phyloP scores from a whole-genome alignment of 2,329 filamentous ascomycete species.

The Laburnicola sp. region DNA sequence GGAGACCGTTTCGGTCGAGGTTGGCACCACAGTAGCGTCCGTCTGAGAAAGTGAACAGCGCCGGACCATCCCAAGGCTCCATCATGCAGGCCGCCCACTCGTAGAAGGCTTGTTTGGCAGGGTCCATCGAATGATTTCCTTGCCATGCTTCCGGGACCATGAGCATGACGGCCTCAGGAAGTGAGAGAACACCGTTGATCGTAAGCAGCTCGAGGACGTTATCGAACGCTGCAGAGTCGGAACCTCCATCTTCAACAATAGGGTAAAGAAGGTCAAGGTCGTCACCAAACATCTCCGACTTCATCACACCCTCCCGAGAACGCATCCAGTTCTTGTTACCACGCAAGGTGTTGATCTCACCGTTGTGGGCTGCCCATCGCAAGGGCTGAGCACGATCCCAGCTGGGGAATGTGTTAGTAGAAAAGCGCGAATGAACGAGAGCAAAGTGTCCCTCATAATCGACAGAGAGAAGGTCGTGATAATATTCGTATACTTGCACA shows the following conservation, averaged over 20 bases:
- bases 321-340: slow-evolving; percentile 99
- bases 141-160: slow-evolving; percentile 99
- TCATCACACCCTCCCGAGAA: slow-evolving; percentile 91
- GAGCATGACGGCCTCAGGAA: slow-evolving; percentile 96
- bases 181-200: slow-evolving; percentile 92
- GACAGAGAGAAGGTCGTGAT: slow-evolving; percentile 93
- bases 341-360: slow-evolving; percentile 95
- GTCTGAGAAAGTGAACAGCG: slow-evolving; percentile 95
- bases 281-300: slow-evolving; percentile 88
- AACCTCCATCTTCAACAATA: slow-evolving; percentile 94
- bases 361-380: slow-evolving; percentile 96
- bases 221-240: slow-evolving; percentile 95
- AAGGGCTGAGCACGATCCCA: slow-evolving; percentile 97
- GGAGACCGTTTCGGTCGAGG: slow-evolving; percentile 90
- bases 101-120: slow-evolving; percentile 94
- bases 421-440: slow-evolving; percentile 94
- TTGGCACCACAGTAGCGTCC: slow-evolving; percentile 97
- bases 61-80: slow-evolving; percentile 98
- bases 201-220: slow-evolving; percentile 92
- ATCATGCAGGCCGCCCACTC: slow-evolving; percentile 98
- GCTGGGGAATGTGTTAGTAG: slow-evolving; percentile 96
- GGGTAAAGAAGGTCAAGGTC: slow-evolving; percentile 90
- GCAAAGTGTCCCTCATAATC: slow-evolving; percentile 98
- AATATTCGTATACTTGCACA: slow-evolving; percentile 96
- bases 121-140: slow-evolving; percentile 88